Percentiles rank a stretch among this genome's conserved stretches.
Conservation (phyloP, 768 basidiomycete species). For the Lentinus tigrinus region DNA sequence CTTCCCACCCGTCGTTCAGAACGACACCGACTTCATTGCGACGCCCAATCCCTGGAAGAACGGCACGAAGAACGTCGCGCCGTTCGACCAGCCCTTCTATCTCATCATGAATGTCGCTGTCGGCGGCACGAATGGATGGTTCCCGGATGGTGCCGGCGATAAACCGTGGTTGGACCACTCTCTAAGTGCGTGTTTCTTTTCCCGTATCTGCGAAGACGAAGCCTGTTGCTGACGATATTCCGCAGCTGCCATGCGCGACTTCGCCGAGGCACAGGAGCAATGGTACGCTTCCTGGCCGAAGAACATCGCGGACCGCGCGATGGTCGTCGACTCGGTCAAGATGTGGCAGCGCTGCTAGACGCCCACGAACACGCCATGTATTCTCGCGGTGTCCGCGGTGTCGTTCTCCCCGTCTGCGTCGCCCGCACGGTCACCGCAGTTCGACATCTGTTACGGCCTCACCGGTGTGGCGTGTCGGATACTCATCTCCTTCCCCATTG, state of each 20-base stretch:
- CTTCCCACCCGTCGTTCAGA: slow-evolving; percentile 59
- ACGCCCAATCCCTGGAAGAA: slow-evolving; percentile 75
- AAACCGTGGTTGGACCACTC: slow-evolving; percentile 85
- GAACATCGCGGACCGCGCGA: slow-evolving; percentile 56
- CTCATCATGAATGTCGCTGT: slow-evolving; percentile 81
- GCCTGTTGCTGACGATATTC: background rate
- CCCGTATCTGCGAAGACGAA: background rate
- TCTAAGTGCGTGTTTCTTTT: slow-evolving; percentile 23
- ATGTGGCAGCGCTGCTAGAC: slow-evolving; percentile 72
- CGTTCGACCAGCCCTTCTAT: slow-evolving; percentile 88
- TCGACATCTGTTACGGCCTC: no score
- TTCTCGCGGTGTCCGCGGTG: no score
- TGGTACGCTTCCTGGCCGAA: slow-evolving; percentile 79
- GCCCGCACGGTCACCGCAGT: no score
- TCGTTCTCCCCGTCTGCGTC: no score
- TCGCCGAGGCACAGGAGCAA: slow-evolving; percentile 52
- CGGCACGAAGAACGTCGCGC: slow-evolving; percentile 64
- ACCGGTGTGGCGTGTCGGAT: no score
- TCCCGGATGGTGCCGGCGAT: slow-evolving; percentile 73
- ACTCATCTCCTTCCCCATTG: no score
- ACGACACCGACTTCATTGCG: slow-evolving; percentile 63
- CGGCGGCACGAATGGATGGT: slow-evolving; percentile 91
- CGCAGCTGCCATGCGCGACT: slow-evolving; percentile 68
- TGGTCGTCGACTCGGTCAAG: slow-evolving; percentile 77
- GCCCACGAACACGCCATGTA: background rate